Evolutionary conservation across 73 alveolate genomes (phyloP), one percentile per base, ranked within the genome.

Genomic region (Tetrahymena malaccensis): DNA sequence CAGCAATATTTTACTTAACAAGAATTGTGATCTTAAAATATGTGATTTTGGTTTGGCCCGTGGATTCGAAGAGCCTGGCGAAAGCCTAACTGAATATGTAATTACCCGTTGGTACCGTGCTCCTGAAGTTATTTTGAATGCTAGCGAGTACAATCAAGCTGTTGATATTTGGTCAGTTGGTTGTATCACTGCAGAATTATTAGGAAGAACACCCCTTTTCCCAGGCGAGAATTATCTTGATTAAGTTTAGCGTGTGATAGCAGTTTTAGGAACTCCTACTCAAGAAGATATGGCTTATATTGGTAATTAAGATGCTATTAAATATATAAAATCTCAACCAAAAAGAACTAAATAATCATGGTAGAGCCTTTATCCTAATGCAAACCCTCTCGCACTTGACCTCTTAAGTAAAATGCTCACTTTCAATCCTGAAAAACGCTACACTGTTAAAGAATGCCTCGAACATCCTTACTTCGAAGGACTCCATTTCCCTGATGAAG

Each of bases 381-480:
- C 98, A 35, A 97, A 98, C 85, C 99, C 99, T 33, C 97, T 96
- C 84, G 99, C 98, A 31, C 93, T 98, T 27, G 99, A 98, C 94
- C 96, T 98, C 34, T 97, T 98, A 27, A 97, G 98, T n/a, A 98
- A 98, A 85, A 98, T 98, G 99, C 96, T 98, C 43, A 97, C 98
- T 27, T 98, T 98, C 97, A 98, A 98, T 96, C 99, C 99, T 31
- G 98, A 97, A 94, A 98, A 98, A 93, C 94, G 99, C 95, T 96
- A 96, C 58, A 98, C 98, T 22, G 99, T 98, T 25, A 96, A 98
- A 95, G 95, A 98, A 94, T 98, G 99, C 95, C 94, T 98, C 33
- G 97, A 97, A 85, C 99, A 98, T 94, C 99, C 99, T 34, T 98
- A 98, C 96, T 98, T 98, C 94, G 99, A 98, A 58, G 99, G 99